Conservation (phyloP, 1,139 yeast species). For the Candida frijolesensis region DNA sequence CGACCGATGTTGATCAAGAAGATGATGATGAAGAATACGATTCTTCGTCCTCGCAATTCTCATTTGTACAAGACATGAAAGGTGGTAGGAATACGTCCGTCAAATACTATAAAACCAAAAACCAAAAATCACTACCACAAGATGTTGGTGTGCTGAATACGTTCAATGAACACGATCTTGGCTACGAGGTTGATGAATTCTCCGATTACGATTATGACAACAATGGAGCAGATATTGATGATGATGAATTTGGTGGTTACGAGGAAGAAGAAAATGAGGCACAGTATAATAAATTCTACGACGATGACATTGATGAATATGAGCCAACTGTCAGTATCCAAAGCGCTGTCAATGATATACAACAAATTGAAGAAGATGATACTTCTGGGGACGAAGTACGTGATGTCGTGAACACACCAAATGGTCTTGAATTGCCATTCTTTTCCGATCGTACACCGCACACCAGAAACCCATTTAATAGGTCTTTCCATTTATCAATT, state of each 20-base stretch:
- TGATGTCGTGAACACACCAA: background rate
- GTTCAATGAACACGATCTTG: constrained; percentile 34
- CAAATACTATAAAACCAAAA: constrained; percentile 54
- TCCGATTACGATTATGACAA: constrained; percentile 52
- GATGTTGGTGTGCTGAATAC: constrained; percentile 18
- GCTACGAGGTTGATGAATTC: constrained; percentile 36
- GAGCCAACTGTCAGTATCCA: background rate
- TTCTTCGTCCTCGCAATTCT: constrained; percentile 51
- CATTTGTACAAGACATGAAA: constrained; percentile 55
- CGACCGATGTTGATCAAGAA: constrained; percentile 15
- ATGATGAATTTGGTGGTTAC: constrained; percentile 52
- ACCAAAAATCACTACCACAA: constrained; percentile 6
- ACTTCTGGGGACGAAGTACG: background rate
- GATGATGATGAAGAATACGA: constrained; percentile 27
- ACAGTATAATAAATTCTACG: constrained; percentile 24
- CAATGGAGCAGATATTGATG: constrained; percentile 52
- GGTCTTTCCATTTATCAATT: constrained; percentile 35
- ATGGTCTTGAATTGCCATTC: constrained; percentile 5
- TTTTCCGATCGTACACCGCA: constrained; percentile 1
- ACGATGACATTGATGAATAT: constrained; percentile 17
- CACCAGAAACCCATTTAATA: constrained; percentile 21
- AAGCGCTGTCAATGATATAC: constrained; percentile 6
- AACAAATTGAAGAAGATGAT: background rate
- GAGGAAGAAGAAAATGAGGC: constrained; percentile 50
- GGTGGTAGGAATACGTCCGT: constrained; percentile 66